A percentile compares a stretch with the other conserved stretches of the same genome.
Evolutionary conservation across 352 stramenopile genomes (phyloP).

Genomic region (Pythium sukuiense): DNA sequence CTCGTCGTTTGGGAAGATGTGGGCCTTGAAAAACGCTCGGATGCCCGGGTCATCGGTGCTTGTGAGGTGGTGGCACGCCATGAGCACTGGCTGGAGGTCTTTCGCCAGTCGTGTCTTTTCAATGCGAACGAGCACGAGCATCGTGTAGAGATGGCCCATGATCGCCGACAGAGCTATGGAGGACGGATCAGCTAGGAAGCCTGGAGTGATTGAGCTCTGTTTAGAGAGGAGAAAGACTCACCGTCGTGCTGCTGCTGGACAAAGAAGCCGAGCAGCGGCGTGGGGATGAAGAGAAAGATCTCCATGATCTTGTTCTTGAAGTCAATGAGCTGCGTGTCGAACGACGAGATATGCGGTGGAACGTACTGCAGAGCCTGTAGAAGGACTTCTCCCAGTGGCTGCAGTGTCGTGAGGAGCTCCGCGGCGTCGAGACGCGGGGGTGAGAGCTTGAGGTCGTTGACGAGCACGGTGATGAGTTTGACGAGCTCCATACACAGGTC

Average conservation of each 20-base stretch:
- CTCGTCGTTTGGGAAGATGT: slow-evolving; percentile 32
- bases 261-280: slow-evolving; percentile 42
- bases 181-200: neutral
- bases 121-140: slow-evolving; percentile 55
- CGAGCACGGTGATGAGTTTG: slow-evolving; percentile 56
- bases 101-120: slow-evolving; percentile 56
- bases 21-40: slow-evolving; percentile 40
- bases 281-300: slow-evolving; percentile 63
- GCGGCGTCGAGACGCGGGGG: neutral
- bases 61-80: slow-evolving; percentile 67
- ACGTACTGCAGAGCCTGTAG: slow-evolving; percentile 40
- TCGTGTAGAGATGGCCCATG: slow-evolving; percentile 48
- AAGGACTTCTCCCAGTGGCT: slow-evolving; percentile 43
- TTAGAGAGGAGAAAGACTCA: neutral
- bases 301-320: slow-evolving; percentile 68
- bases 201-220: neutral
- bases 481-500: slow-evolving; percentile 51
- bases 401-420: slow-evolving; percentile 18
- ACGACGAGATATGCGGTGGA: slow-evolving; percentile 31
- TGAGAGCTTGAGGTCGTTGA: slow-evolving; percentile 43
- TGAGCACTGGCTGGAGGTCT: slow-evolving; percentile 55
- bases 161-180: slow-evolving; percentile 28
- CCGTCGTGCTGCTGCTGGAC: slow-evolving; percentile 38
- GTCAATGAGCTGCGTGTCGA: slow-evolving; percentile 36
- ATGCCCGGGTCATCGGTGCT: slow-evolving; percentile 32